Base-by-base conservation (phyloP, 2,329 filamentous ascomycete genomes). In the Aspergillus sp. region DNA sequence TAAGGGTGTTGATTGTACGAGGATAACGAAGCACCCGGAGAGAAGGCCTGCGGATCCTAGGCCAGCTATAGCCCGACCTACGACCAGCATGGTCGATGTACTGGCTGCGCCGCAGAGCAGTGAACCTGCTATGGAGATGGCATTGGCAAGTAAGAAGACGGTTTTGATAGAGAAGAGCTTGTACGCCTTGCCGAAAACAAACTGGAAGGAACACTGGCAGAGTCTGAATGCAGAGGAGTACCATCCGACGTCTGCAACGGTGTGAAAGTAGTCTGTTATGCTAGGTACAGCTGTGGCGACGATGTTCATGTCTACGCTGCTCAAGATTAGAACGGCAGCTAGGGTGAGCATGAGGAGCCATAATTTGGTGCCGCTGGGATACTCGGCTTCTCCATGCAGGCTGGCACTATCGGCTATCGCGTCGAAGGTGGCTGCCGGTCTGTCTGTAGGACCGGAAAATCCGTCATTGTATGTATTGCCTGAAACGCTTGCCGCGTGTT, bases 271-370 rank as follows among this genome's bases (percentile, higher is more conserved):
- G 44, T 71, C 49, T 1, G 69, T 67, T 19, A 76, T 73, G 54
- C 67, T 73, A 8, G 72, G 72, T 3, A 73, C 63, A n/a, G 73
- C 71, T 8, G 70, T 74, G 0, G 71, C 65, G 54, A 75, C 68
- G 30, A 74, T 74, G 53, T 72, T 75, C 42, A 64, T 63, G 48
- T 74, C 71, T 30, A 74, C 61, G 10, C 71, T 69, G 3, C 69
- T 67, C 1, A 73, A 60, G 8, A 72, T 70, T 1, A 75, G 62
- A 1, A 70, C 56, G 8, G 70, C 59, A 17, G 66, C 68, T 32
- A 73, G 47, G 21, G 71, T 61, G 17, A 68, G 54, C 27, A 73
- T 56, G 5, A 51, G 63, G 39, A 61, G 54, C 65, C 66, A 66
- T 10, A 67, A 63, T 10, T 59, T 61, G 1, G 56, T 39, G 44